Evolutionary conservation across 306 rosid genomes (phyloP).

Genomic region (Castanea sativa): DNA sequence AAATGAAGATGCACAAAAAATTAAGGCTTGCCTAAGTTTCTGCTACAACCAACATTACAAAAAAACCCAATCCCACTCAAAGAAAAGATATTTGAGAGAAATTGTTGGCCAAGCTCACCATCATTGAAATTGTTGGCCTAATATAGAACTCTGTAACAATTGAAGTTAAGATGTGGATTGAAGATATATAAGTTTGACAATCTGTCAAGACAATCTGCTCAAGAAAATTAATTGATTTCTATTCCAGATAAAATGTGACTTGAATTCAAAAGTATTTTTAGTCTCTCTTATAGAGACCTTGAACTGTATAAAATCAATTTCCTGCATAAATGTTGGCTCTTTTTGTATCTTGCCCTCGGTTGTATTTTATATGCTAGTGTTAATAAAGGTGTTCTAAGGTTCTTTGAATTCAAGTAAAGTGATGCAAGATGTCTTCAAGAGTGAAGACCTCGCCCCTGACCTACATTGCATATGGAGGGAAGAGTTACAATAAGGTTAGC

Average conservation of each 20-base stretch:
- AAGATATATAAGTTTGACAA: constrained; percentile 16
- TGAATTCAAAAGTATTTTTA: neutral
- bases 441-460: neutral
- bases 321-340: neutral
- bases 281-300: neutral
- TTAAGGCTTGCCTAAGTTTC: constrained; percentile 65
- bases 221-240: neutral
- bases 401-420: neutral
- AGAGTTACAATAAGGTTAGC: neutral
- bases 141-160: constrained; percentile 65
- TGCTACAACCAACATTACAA: constrained; percentile 82
- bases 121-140: constrained; percentile 72
- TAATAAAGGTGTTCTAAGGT: neutral
- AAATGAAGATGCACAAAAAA: neutral
- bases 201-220: neutral
- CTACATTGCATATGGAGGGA: neutral
- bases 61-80: constrained; percentile 79
- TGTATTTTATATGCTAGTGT: neutral
- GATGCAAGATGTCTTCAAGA: neutral
- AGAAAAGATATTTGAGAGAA: constrained; percentile 76
- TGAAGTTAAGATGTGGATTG: constrained; percentile 52
- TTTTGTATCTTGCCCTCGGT: neutral
- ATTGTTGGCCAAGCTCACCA: constrained; percentile 47
- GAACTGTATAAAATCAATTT: neutral
- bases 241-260: neutral